Evolutionary conservation across 2,329 filamentous ascomycete genomes (phyloP), one percentile per base, ranked within the genome.

Genomic region (Hymenoscyphus fructigenus): DNA sequence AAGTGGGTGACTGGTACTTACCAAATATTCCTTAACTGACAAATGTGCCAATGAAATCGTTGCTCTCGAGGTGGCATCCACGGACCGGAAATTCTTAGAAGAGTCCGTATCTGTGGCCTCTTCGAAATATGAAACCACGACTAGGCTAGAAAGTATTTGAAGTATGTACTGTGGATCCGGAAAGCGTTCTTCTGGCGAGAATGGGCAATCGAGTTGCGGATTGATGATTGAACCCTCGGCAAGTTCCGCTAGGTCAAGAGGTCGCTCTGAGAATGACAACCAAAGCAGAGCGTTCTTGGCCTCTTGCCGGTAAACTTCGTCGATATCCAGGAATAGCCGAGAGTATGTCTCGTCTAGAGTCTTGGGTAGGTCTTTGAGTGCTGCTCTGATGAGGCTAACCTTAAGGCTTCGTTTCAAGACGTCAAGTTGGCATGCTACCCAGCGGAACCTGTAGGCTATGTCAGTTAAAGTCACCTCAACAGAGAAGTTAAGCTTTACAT

Each of bases 401-500:
- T 66, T 67, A 5, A 70, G 64, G 44, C 72, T 75, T 12, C 69
- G 20, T 58, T 68, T 60, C 7, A 76, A 60, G 70, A 57, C 71
- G 23, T 76, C 72, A 17, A 76, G 57, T 64, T 77, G 74, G 64
- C 70, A 75, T n/a, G 62, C 61, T n/a, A 67, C 71, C 69, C 67
- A 75, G 61, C 70, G 67, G 59, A 74, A 75, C 74, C 73, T 73
- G 14, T 36, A 50, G 70, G 59, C 3, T 38, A 59, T n/a, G 36
- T 6, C n/a, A 15, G 10, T 57, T 17, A 47, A 23, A 50, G 12
- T 60, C 14, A 10, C 1, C 9, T 12, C 10, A 5, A 32, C 68
- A 6, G 10, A 73, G 2, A 71, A 29, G n/a, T n/a, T n/a, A n/a
- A n/a, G n/a, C n/a, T 73, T 68, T 69, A 76, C 75, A 75, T 77